Conservation (phyloP, 208 protist species). For the Trypanosoma rangeli region DNA sequence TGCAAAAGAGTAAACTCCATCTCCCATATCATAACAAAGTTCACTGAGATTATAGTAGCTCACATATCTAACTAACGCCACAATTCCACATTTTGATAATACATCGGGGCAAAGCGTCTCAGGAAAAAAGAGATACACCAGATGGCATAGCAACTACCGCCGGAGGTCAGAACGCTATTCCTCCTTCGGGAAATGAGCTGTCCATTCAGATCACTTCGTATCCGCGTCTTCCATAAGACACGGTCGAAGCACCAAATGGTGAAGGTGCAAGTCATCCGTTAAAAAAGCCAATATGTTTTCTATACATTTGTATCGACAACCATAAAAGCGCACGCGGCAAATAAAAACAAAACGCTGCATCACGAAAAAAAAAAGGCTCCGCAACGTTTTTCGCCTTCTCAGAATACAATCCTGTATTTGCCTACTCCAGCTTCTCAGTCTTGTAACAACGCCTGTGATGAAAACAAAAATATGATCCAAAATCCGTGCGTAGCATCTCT, state of each 20-base stretch:
- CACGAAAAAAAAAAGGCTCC: constrained; percentile 12
- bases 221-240: background rate
- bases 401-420: background rate
- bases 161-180: background rate
- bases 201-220: background rate
- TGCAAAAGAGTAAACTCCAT: background rate
- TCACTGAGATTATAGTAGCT: background rate
- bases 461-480: background rate
- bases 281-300: constrained; percentile 7
- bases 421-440: background rate
- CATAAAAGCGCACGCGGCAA: background rate
- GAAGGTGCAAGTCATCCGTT: background rate
- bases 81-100: constrained; percentile 5
- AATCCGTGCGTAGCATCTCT: constrained; percentile 2
- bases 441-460: background rate
- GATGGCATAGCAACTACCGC: background rate
- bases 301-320: background rate
- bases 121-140: background rate
- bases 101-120: background rate
- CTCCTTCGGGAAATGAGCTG: background rate
- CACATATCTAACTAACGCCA: constrained; percentile 7
- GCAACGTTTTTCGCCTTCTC: background rate
- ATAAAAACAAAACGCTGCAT: constrained; percentile 1
- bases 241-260: constrained; percentile 5
- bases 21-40: background rate